These are phyloP conservation scores for Leccinum holopus DNA, from an alignment of 1,284 basidiomycete species.

Conservation along the genomic window DNA sequence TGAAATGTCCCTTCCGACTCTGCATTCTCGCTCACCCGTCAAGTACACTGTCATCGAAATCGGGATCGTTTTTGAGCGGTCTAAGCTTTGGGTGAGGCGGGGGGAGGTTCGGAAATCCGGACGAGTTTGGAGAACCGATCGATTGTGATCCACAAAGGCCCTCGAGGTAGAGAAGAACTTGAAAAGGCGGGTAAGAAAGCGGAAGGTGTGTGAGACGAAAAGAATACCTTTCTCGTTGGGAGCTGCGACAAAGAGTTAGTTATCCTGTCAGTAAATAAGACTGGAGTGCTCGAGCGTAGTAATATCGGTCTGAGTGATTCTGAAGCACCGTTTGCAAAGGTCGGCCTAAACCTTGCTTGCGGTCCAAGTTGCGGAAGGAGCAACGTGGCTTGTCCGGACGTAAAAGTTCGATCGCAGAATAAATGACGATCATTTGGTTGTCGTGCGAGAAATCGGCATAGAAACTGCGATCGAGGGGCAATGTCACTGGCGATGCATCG, in stretches of 20 bases:
- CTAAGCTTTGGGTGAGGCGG: conserved; percentile 39
- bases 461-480: conserved; percentile 66
- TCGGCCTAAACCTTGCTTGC: too few relatives aligned
- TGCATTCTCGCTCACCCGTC: conserved; percentile 44
- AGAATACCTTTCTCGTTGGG: conserved; percentile 52
- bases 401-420: conserved; percentile 71
- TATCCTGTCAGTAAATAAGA: rapidly evolving
- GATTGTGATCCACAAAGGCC: conserved; percentile 52
- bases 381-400: conserved; percentile 36
- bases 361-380: too few relatives aligned
- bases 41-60: conserved; percentile 41
- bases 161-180: conserved; percentile 70
- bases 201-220: conserved; percentile 7
- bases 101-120: conserved; percentile 41
- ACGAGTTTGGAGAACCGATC: conserved; percentile 32
- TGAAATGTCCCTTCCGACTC: conserved; percentile 78
- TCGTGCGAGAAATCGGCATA: conserved; percentile 85
- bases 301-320: conserved; percentile 47
- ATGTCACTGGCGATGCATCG: conserved; percentile 60
- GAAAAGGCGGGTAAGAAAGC: conserved; percentile 10
- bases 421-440: conserved; percentile 77
- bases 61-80: conserved; percentile 36
- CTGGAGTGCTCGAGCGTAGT: conserved; percentile 65
- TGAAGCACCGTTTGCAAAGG: conserved; percentile 10
- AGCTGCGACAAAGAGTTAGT: conserved; percentile 33